A percentile compares a stretch with the other conserved stretches of the same genome.
Conservation (phyloP, 257 asterid species). For the Primulina tabacum region DNA sequence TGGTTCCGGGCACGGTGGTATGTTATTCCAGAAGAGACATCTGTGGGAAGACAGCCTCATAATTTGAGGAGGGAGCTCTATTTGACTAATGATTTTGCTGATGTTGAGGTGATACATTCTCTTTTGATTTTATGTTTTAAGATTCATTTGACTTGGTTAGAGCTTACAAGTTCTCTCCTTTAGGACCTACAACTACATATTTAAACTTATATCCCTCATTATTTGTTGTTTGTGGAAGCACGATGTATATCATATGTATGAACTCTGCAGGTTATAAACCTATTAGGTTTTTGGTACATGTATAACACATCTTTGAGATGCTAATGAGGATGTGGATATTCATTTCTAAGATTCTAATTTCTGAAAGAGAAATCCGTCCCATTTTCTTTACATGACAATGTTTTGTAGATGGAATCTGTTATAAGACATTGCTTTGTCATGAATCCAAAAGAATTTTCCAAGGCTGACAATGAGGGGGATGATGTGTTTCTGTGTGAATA, state of each 20-base stretch:
- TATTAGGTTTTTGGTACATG: not conserved
- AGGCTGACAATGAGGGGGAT: slow-evolving; percentile 74
- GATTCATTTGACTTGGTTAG: not conserved
- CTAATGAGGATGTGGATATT: not conserved
- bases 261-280: not conserved
- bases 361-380: not conserved
- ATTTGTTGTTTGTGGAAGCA: slow-evolving; percentile 11
- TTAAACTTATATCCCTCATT: not conserved
- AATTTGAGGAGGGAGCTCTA: slow-evolving; percentile 90
- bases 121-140: slow-evolving; percentile 7
- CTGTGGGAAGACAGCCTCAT: slow-evolving; percentile 87
- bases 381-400: slow-evolving; percentile 7
- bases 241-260: not conserved
- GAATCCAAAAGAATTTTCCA: slow-evolving; percentile 65
- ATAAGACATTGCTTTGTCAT: slow-evolving; percentile 78
- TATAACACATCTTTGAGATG: not conserved
- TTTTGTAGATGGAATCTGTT: slow-evolving; percentile 70
- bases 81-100: slow-evolving; percentile 69
- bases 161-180: slow-evolving; percentile 3
- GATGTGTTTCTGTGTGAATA: slow-evolving; percentile 93
- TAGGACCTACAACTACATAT: not conserved
- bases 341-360: not conserved
- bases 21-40: slow-evolving; percentile 85
- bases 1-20: slow-evolving; percentile 85
- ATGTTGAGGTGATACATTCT: slow-evolving; percentile 58